phyloP scores from a whole-genome alignment of 208 protist species.

The Trypanosoma platydactyli region DNA sequence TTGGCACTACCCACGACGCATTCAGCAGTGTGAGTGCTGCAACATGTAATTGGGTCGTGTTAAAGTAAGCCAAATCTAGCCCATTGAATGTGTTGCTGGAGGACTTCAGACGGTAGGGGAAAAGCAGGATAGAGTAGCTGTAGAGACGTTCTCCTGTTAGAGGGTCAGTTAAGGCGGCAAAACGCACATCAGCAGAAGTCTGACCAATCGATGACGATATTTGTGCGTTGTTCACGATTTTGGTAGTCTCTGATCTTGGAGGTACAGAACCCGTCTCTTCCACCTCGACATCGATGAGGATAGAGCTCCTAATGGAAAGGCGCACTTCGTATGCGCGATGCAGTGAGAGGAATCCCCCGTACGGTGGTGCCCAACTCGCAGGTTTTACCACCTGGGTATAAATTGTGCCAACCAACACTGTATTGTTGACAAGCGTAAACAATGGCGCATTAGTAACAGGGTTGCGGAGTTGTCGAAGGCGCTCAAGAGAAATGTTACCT shows the following conservation, averaged over 20 bases:
- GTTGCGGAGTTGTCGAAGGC: constrained; percentile 63
- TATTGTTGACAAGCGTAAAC: constrained; percentile 55
- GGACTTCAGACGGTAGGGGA: constrained; percentile 44
- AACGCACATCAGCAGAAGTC: constrained; percentile 50
- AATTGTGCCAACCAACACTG: constrained; percentile 60
- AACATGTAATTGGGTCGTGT: constrained; percentile 30
- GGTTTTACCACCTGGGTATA: constrained; percentile 83
- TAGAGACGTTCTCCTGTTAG: constrained; percentile 72
- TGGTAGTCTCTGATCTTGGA: background rate
- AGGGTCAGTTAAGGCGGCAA: constrained; percentile 37
- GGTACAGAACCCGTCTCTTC: background rate
- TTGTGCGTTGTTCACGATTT: background rate
- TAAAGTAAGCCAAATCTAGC: constrained; percentile 32
- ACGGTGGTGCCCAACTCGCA: constrained; percentile 46
- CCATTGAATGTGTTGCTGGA: constrained; percentile 29
- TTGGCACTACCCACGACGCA: constrained; percentile 61
- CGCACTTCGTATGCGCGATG: constrained; percentile 45
- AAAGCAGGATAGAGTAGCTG: constrained; percentile 67
- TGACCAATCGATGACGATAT: background rate
- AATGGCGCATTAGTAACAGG: constrained; percentile 49
- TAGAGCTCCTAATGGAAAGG: constrained; percentile 57
- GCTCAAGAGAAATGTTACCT: constrained; percentile 62
- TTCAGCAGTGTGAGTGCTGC: constrained; percentile 45
- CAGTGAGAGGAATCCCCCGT: constrained; percentile 42
- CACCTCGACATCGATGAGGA: constrained; percentile 43